Base-by-base conservation (phyloP, 495 filamentous ascomycete genomes). In the Xylaria curta region DNA sequence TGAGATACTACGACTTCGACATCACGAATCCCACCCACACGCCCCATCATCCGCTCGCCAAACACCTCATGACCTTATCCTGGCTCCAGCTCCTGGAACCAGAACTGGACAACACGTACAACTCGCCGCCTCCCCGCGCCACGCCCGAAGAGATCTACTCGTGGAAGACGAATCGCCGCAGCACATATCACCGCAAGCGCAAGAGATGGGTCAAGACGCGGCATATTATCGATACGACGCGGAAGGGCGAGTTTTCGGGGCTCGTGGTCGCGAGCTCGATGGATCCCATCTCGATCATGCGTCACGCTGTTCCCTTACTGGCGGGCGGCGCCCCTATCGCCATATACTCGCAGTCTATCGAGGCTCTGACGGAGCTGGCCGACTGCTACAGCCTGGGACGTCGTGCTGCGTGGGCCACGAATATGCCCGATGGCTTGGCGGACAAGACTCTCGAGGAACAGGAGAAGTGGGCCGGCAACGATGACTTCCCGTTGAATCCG, bases 11-110 rank as follows among this genome's bases (percentile, higher is more conserved):
- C 80, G 85, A 85, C 73, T 98, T 91, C 80, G 93, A 97, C 76
- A 80, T 84, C 59, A 89, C 89, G 69, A 86, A 86, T 59, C 91
- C 93, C 3, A 83, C 87, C 56, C 85, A 89, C 65, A 76, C 82
- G 4, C 51, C 78, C 7, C 68, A 80, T 4, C 97, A 99, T 75
- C 96, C 96, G 0, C 88, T 99, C 5, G 85, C 89, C 81, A 89
- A 87, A 21, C 91, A 95, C 78, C 89, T 99, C 31, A 92, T 94
- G 78, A 89, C 90, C 0, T 82, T 97, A 49, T 94, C 92, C 53
- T 98, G 94, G 94, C 87, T 99, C 1, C 94, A 97, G 81, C 87
- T 99, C 21, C 80, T 97, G 24, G 85, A 91, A 51, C 96, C 96
- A 0, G 79, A 86, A 36, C 77, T 85, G 0, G 96, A 98, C 80